Conservation (phyloP, 768 basidiomycete species). For the Tephrocybe sp. region DNA sequence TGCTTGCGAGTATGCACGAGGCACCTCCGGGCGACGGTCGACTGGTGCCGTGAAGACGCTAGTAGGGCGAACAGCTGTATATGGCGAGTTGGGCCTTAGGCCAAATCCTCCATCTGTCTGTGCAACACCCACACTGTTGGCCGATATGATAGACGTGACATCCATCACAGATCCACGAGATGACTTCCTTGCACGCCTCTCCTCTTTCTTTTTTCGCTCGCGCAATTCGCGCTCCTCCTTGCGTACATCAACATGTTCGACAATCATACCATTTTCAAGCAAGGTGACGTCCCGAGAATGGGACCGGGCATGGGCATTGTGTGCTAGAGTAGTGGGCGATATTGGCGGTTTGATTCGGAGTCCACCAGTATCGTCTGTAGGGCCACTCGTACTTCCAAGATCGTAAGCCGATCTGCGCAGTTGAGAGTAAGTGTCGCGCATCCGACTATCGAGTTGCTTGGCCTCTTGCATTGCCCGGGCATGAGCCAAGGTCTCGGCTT, state of each 20-base stretch:
- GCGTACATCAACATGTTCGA: slow-evolving; percentile 82
- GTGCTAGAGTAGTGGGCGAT: slow-evolving; percentile 36
- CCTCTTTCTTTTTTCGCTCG: slow-evolving; percentile 68
- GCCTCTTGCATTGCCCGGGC: slow-evolving; percentile 78
- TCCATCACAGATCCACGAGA: slow-evolving; percentile 71
- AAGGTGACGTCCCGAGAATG: slow-evolving; percentile 75
- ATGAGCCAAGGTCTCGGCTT: slow-evolving; percentile 79
- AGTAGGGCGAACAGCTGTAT: slow-evolving; percentile 55
- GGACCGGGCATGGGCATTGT: slow-evolving; percentile 41
- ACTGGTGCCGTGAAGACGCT: slow-evolving; percentile 60
- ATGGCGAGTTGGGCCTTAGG: slow-evolving; percentile 56
- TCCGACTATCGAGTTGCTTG: slow-evolving; percentile 66
- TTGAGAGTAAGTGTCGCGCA: slow-evolving; percentile 80
- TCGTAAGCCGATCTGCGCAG: slow-evolving; percentile 79
- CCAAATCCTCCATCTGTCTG: slow-evolving; percentile 57
- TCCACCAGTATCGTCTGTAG: slow-evolving; percentile 57
- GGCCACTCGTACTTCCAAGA: slow-evolving; percentile 42
- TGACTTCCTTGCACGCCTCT: slow-evolving; percentile 68
- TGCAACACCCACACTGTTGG: slow-evolving; percentile 49
- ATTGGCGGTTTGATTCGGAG: slow-evolving; percentile 70
- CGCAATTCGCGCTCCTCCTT: slow-evolving; percentile 75
- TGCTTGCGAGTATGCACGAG: slow-evolving; percentile 70
- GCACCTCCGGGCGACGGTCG: slow-evolving; percentile 54
- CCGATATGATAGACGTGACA: slow-evolving; percentile 71
- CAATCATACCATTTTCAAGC: slow-evolving; percentile 85